Conservation (phyloP, 2,329 filamentous ascomycete species). For the Aspergillus nomiae region DNA sequence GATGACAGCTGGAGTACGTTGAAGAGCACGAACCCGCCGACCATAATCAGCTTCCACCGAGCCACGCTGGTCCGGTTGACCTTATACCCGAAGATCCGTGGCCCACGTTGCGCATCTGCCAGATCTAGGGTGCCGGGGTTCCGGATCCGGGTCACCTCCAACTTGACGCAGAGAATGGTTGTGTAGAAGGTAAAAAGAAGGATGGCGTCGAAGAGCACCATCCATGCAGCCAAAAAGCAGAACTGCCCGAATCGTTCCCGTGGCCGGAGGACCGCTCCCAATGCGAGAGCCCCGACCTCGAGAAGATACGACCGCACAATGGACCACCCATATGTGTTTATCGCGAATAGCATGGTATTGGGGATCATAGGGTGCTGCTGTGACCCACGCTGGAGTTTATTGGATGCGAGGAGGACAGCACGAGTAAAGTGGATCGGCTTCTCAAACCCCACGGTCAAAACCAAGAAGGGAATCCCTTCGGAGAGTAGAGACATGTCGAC, state of each 20-base stretch:
- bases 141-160: background rate
- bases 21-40: conserved; percentile 1
- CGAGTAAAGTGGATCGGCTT: background rate
- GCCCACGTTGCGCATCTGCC: background rate
- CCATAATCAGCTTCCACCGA: background rate
- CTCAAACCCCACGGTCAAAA: background rate
- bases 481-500: background rate
- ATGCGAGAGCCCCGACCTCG: background rate
- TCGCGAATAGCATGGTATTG: background rate
- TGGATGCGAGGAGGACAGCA: background rate
- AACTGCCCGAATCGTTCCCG: background rate
- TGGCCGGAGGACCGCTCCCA: background rate
- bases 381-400: background rate
- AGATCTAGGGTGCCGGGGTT: background rate
- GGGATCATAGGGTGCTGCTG: background rate
- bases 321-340: background rate
- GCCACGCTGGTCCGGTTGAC: background rate
- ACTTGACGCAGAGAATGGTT: background rate
- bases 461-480: background rate
- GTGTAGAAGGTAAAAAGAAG: conserved; percentile 2
- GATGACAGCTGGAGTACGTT: conserved; percentile 2
- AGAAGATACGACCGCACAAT: background rate
- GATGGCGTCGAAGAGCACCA: background rate
- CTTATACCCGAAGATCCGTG: conserved; percentile 4
- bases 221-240: conserved; percentile 5